Evolutionary conservation across 2,329 filamentous ascomycete genomes (phyloP).

Genomic region (Botrytis hyacinthi): DNA sequence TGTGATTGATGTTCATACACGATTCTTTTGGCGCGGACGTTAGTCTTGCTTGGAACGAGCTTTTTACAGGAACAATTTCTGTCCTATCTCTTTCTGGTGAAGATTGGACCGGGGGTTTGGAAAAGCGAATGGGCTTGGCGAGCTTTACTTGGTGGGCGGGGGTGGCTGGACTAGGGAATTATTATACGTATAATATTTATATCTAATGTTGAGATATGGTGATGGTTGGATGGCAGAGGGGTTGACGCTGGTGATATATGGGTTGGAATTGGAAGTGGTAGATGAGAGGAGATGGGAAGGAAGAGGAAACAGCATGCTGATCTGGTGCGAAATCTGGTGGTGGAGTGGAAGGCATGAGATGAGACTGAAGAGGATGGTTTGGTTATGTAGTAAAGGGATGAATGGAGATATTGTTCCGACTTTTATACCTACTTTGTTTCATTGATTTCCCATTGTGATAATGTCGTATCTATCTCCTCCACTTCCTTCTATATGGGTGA

Average conservation of each 20-base stretch:
- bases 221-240: not conserved
- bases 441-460: not conserved
- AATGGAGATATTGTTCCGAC: not conserved
- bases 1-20: conserved; percentile 20
- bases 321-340: not conserved
- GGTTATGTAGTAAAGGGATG: not conserved
- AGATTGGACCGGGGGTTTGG: not conserved
- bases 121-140: not conserved
- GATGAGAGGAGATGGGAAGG: not conserved
- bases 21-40: conserved; percentile 14
- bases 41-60: not conserved
- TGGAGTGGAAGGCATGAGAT: not conserved
- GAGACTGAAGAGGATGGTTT: not conserved
- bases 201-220: not conserved
- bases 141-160: not conserved
- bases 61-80: not conserved
- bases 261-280: not conserved
- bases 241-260: not conserved
- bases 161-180: not conserved
- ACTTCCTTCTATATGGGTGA: not conserved
- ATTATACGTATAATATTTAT: not conserved
- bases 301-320: not conserved
- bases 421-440: not conserved
- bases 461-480: no score
- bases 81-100: not conserved